Base-by-base conservation (phyloP, 208 protist species). In the Leishmania tarentolae region DNA sequence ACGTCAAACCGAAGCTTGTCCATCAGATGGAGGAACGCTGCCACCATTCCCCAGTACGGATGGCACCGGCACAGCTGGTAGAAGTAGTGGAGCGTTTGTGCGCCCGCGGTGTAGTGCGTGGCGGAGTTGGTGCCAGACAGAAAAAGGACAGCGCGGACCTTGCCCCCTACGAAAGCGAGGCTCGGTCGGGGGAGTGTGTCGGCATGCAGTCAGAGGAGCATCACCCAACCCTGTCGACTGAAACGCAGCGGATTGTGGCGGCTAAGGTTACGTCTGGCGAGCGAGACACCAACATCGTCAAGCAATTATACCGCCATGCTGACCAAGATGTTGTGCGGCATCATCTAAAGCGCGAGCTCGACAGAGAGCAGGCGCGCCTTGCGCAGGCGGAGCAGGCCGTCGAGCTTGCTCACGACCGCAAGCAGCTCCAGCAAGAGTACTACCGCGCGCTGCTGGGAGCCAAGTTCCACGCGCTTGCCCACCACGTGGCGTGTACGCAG, bases 21-120 rank as follows among this genome's bases (percentile, higher is more conserved):
- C 75, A 93, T 69, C 82, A 94, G 78, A 68, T 93, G 56, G 90
- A 93, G 72, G 68, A 79, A 31, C 84, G 81, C 3, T 70, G 89
- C 35, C 86, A 78, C 69, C 78, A 75, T 50, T 72, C 70, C 24
- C 75, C 44, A 2, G n/a, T 17, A 13, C 65, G 74, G 61, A 53
- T 90, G 78, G 66, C 86, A 40, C 70, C 52, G 17, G 78, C 84
- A 35, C 79, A 92, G 75, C 47, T 95, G 19, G 83, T 90, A 28
- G 76, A 76, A 13, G 87, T 97, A 9, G 92, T 97, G 53, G 86
- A 92, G 31, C 86, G 94, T 8, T 85, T 97, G 24, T 95, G 92
- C 75, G 65, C 86, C 19, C 81, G 83, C 24, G 85, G 82, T 1
- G 85, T 83, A 24, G 78, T 91, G 47, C 78, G 88, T 28, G 37